Conservation (phyloP, 2,329 filamentous ascomycete genomes). For the Emmonsiellopsis sp. region DNA sequence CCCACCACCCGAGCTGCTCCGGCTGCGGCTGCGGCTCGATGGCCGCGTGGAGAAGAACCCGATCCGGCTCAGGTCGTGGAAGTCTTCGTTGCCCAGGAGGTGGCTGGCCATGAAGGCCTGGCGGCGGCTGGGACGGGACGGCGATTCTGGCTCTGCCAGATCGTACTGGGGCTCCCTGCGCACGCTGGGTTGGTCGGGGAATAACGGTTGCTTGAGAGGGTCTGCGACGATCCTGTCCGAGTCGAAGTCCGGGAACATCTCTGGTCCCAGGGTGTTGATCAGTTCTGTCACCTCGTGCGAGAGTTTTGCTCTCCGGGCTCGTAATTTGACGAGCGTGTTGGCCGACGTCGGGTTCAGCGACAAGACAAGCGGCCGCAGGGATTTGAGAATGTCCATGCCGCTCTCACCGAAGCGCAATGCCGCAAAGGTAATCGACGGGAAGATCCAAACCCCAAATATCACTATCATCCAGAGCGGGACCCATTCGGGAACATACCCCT, state of each 20-base stretch:
- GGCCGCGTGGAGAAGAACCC: conserved; percentile 86
- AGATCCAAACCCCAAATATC: conserved; percentile 65
- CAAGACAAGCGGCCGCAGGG: conserved; percentile 74
- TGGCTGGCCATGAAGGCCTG: conserved; percentile 28
- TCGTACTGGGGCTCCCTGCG: conserved; percentile 17
- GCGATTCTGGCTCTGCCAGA: neutral
- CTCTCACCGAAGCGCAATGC: conserved; percentile 91
- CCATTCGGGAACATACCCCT: conserved; percentile 71
- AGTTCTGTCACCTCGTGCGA: conserved; percentile 77
- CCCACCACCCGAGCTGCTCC: conserved; percentile 60
- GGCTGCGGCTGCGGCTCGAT: conserved; percentile 58
- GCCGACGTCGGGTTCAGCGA: conserved; percentile 76
- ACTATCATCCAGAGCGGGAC: conserved; percentile 73
- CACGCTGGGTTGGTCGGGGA: conserved; percentile 11
- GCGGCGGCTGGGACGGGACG: neutral
- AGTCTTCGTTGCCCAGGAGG: conserved; percentile 82
- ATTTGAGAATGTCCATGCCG: conserved; percentile 98
- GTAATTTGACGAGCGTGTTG: conserved; percentile 73
- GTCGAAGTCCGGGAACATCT: conserved; percentile 96
- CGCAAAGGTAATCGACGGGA: conserved; percentile 83
- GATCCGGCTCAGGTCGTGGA: conserved; percentile 78
- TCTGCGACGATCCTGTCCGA: conserved; percentile 58
- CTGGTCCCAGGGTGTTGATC: conserved; percentile 90
- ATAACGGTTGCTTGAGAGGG: conserved; percentile 33
- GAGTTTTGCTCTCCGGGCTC: conserved; percentile 62